Evolutionary conservation across 2,329 filamentous ascomycete genomes (phyloP), one percentile per base, ranked within the genome.

Genomic region (Cladosporium sphaerospermum): DNA sequence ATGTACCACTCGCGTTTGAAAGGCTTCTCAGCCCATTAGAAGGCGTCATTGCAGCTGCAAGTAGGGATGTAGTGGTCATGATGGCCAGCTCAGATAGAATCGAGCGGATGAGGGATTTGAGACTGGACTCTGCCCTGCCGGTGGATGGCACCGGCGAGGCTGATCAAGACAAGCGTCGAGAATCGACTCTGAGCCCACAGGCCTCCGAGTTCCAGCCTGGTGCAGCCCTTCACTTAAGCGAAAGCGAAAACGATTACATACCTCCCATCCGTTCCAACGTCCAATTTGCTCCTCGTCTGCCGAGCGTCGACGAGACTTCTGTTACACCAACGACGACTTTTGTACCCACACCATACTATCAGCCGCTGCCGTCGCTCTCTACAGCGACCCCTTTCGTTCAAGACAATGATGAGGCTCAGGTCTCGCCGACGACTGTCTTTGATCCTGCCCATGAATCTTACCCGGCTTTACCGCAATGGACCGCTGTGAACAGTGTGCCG

Each of bases 111-210:
- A 28, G 48, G 32, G 48, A 51, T 3, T 28, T 19, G 11, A 34
- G 48, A 23, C 43, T 51, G 48, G 48, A 51, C 16, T 51, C 48
- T 16, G 44, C 40, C 7, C 14, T 43, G 31, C 48, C 31, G 13
- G 37, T 18, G 9, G 16, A 36, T 37, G 48, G 19, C 18, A 32
- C 23, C 14, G 36, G 36, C n/a, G 36, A 39, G 16, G 2, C 36
- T 14, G 36, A 39, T 14, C 13, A 16, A 39, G 36, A n/a, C n/a
- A 39, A 39, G 36, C 34, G 36, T 4, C n/a, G 36, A 14, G 36
- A 39, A 14, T 50, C 47, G 14, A 37, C 10, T 19, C 39, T 41
- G 10, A 50, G 37, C 40, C 47, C 47, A 18, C 19, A 16, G n/a
- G 47, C 47, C 18, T 31, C 23, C 31, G 47, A 50, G 11, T 23